Evolutionary conservation across 2,329 filamentous ascomycete species (phyloP).

Genomic region (Aspergillus quadricinctus): DNA sequence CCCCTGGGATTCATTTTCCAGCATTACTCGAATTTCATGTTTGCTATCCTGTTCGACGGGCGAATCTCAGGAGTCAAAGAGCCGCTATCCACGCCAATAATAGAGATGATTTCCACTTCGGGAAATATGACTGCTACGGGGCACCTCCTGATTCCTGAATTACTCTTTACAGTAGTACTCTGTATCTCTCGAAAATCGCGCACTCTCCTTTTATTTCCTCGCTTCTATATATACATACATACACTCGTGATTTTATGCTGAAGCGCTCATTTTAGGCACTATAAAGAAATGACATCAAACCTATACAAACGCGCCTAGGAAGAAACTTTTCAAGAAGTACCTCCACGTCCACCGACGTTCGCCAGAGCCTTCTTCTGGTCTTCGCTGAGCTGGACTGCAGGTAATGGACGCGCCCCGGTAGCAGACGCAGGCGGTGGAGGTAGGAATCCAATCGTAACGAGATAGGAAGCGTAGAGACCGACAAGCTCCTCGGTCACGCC

Average conservation of each 20-base stretch:
- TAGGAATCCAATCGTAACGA: slow-evolving; percentile 62
- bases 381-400: slow-evolving; percentile 42
- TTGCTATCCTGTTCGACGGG: neutral
- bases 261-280: neutral
- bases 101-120: neutral
- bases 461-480: slow-evolving; percentile 60
- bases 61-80: neutral
- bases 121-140: neutral
- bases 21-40: neutral
- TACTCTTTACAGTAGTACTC: neutral
- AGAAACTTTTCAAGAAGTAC: slow-evolving; percentile 19
- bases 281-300: neutral
- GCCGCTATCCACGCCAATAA: neutral
- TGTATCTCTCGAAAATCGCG: neutral
- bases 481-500: slow-evolving; percentile 59
- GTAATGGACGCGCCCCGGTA: slow-evolving; percentile 34
- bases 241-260: neutral
- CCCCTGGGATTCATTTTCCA: neutral
- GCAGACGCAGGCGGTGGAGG: slow-evolving; percentile 22
- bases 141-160: neutral
- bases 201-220: neutral
- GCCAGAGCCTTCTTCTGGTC: slow-evolving; percentile 47
- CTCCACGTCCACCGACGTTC: slow-evolving; percentile 52
- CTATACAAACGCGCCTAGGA: neutral
- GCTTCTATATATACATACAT: slow-evolving; percentile 3